Percentiles rank a stretch among this genome's conserved stretches.
phyloP scores from a whole-genome alignment of 2,329 filamentous ascomycete species.

The Aspergillus ruber region DNA sequence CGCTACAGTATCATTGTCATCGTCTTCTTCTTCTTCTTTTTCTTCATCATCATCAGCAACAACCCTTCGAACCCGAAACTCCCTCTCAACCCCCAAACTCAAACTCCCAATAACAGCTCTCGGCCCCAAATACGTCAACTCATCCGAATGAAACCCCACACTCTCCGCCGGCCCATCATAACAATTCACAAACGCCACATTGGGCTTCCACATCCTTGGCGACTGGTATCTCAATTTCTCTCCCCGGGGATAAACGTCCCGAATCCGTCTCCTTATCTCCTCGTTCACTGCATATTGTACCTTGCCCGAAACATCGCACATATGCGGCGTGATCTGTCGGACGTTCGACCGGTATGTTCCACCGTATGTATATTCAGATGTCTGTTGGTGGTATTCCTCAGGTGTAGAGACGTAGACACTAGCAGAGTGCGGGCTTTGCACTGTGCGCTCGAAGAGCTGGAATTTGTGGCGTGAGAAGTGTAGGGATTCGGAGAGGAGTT shows the following conservation, averaged over 20 bases:
- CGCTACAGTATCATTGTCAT: slow-evolving; percentile 23
- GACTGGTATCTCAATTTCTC: slow-evolving; percentile 74
- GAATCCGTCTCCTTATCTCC: slow-evolving; percentile 67
- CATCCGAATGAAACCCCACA: slow-evolving; percentile 89
- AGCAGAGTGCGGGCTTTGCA: slow-evolving; percentile 76
- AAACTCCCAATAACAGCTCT: slow-evolving; percentile 82
- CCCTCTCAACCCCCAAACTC: slow-evolving; percentile 83
- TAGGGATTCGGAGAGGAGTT: slow-evolving; percentile 67
- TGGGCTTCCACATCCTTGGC: slow-evolving; percentile 67
- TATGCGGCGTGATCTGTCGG: slow-evolving; percentile 66
- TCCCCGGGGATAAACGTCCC: slow-evolving; percentile 58
- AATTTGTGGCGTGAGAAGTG: slow-evolving; percentile 68
- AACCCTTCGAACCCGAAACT: slow-evolving; percentile 80
- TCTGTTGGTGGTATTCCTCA: slow-evolving; percentile 63
- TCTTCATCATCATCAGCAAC: slow-evolving; percentile 54
- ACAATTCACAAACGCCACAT: slow-evolving; percentile 91
- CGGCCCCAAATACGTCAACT: slow-evolving; percentile 87
- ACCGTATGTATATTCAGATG: slow-evolving; percentile 79
- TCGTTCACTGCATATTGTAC: slow-evolving; percentile 72
- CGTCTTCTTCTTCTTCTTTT: no score
- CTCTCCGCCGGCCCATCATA: slow-evolving; percentile 75
- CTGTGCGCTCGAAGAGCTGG: slow-evolving; percentile 81
- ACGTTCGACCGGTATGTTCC: slow-evolving; percentile 70
- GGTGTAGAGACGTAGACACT: slow-evolving; percentile 74
- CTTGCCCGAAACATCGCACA: slow-evolving; percentile 60